A percentile compares a stretch with the other conserved stretches of the same genome.
phyloP scores from a whole-genome alignment of 2,329 filamentous ascomycete species.

The Chaetomium sp. region DNA sequence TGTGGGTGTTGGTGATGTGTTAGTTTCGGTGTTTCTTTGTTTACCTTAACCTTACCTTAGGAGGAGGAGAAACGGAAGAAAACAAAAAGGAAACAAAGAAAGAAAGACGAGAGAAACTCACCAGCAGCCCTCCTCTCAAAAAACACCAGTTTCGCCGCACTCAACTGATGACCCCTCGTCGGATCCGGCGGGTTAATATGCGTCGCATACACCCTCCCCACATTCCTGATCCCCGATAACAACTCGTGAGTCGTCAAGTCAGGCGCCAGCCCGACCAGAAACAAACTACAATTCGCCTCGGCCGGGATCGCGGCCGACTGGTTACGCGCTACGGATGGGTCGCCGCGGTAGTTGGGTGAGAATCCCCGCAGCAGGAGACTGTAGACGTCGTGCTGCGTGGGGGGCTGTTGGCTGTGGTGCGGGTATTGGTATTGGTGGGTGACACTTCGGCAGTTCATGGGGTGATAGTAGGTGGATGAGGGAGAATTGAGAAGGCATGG shows the following conservation, averaged over 20 bases:
- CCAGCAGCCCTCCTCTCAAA: conserved; percentile 36
- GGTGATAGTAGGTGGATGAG: conserved; percentile 11
- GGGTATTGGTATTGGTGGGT: background rate
- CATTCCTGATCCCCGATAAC: conserved; percentile 36
- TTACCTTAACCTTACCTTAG: too few species aligned
- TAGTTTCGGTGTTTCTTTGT: background rate
- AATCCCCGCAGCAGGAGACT: conserved; percentile 25
- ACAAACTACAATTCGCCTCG: conserved; percentile 44
- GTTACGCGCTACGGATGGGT: conserved; percentile 33
- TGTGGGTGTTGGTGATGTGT: background rate
- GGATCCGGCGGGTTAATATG: conserved; percentile 45
- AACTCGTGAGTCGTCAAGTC: conserved; percentile 38
- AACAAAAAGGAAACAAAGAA: background rate
- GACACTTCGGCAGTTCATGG: conserved; percentile 16
- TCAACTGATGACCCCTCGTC: conserved; percentile 28
- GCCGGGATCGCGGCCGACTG: conserved; percentile 35
- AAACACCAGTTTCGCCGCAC: conserved; percentile 46
- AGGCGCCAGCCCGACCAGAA: conserved; percentile 45
- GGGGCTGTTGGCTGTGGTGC: background rate
- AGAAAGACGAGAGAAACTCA: background rate
- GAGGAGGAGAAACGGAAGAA: too few species aligned
- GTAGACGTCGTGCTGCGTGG: conserved; percentile 5
- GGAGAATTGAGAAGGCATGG: too few species aligned
- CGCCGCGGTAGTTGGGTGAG: conserved; percentile 35
- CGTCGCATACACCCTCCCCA: conserved; percentile 46